Evolutionary conservation across 2,329 filamentous ascomycete species (phyloP), one percentile per base, ranked within the genome.

Genomic region (Pseudogymnoascus sp.): DNA sequence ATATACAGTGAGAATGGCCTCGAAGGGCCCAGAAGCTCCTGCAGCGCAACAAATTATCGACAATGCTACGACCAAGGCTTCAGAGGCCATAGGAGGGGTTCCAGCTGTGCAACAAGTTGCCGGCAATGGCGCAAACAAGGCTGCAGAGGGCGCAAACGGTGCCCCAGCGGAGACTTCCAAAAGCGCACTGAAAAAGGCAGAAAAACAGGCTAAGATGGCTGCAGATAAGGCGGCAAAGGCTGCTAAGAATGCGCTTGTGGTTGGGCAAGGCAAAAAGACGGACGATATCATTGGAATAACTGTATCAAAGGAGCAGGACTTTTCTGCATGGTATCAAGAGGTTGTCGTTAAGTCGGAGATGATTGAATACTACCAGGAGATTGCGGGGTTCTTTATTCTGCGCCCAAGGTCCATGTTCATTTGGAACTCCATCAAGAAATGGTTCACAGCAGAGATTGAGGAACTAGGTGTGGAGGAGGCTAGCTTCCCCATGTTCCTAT

Each of bases 401-500:
- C 92, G 90, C 64, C 86, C 84, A 60, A 75, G 82, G 35, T 78
- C 82, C 65, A 87, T 87, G 84, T 81, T 85, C 73, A 82, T 87
- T 69, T 87, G 85, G 85, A 82, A 79, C 70, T 77, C 77, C 30
- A 87, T 88, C 65, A 81, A 83, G 69, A 82, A 83, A 68, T 87
- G 83, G 83, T 88, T 88, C 74, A 80, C 83, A 68, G 77, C 79
- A 68, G 84, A 86, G 68, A 99, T 97, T 73, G 92, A 96, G 81
- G 85, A 82, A 58, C 84, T 97, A 80, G 92, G 91, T 61, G 93
- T 97, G 61, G 90, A 94, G 75, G 95, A 99, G 79, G 89, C 90
- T 73, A 96, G 91, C 75, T 99, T 99, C 76, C 94, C 94, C 63
- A 88, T 99, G 75, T 99, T 97, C 77, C 84, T 99, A 66, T 96